phyloP scores from a whole-genome alignment of 2,329 filamentous ascomycete genomes.

The Penicillium sp. region DNA sequence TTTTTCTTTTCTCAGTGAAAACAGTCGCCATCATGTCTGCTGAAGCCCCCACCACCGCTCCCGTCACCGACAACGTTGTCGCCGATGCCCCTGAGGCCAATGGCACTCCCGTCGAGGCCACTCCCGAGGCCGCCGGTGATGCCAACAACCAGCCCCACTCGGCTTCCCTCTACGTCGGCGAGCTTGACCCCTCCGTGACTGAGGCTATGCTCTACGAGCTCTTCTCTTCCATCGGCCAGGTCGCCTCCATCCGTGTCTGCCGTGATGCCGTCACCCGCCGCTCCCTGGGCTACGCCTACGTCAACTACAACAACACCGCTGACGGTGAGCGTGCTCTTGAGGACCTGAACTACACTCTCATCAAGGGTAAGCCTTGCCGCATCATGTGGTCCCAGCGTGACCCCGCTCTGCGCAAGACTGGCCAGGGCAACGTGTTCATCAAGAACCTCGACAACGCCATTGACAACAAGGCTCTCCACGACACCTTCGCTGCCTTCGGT shows the following conservation, averaged over 20 bases:
- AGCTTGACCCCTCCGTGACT: conserved; percentile 95
- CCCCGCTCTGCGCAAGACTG: conserved; percentile 97
- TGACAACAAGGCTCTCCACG: conserved; percentile 99
- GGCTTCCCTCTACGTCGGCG: conserved; percentile 96
- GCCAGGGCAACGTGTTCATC: conserved; percentile 99
- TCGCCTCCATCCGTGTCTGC: conserved; percentile 99
- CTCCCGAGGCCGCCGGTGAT: conserved; percentile 41
- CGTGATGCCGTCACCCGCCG: conserved; percentile 97
- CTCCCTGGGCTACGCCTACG: conserved; percentile 98
- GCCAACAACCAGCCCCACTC: conserved; percentile 83
- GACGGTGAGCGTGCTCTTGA: conserved; percentile 98
- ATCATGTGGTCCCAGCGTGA: conserved; percentile 99
- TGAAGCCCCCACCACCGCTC: conserved; percentile 73
- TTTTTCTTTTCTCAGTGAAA: conserved; percentile 52
- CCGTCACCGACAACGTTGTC: conserved; percentile 60
- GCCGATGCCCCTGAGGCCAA: conserved; percentile 61
- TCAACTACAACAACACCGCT: conserved; percentile 98
- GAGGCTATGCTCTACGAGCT: conserved; percentile 99
- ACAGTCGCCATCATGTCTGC: conserved; percentile 73
- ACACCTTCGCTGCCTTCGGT: conserved; percentile 97
- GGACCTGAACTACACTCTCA: conserved; percentile 98
- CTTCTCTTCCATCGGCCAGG: conserved; percentile 98
- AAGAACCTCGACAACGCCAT: conserved; percentile 99
- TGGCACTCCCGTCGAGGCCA: conserved; percentile 63
- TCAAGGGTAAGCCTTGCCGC: conserved; percentile 97